Evolutionary conservation across 495 filamentous ascomycete genomes (phyloP), one percentile per base, ranked within the genome.

Genomic region (Hypoxylon lenormandii): DNA sequence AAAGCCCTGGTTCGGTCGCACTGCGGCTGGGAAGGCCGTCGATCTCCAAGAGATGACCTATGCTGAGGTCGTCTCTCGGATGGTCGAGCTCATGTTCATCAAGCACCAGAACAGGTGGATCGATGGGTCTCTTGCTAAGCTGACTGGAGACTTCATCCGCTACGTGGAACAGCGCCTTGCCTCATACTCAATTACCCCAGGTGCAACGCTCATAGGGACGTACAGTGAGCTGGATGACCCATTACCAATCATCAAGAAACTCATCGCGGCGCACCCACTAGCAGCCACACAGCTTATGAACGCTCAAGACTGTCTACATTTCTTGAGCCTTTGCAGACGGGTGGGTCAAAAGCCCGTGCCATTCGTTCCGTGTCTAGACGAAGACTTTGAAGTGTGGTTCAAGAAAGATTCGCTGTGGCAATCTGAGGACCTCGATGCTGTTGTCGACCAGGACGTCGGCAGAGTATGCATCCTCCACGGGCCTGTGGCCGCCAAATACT

Each of bases 321-420:
- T 96, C 82, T 77, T 95, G 33, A 77, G 91, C 5, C 85, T 96
- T 10, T 94, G 91, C 78, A 89, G 91, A 74, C 86, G 91, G 7
- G 88, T 87, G 21, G 88, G 88, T 3, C 92, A 95, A 81, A 96
- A 96, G 80, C 92, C 92, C 7, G 90, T 92, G 7, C 91, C 92
- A 6, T 96, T 96, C 70, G 88, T 96, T 49, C 92, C 92, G 19
- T 82, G 86, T 4, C 81, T 96, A 33, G 92, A 96, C 77, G 92
- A 93, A 49, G 91, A 90, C 59, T 94, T 96, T 56, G 91, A 94
- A 74, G 92, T 90, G 76, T 96, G 89, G 82, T 95, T 96, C 84
- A 96, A 96, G 84, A 96, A 95, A 76, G 92, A 96, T 78, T 94
- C 91, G 15, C 82, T 96, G 28, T 96, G 92, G 92, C 92, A 95